Evolutionary conservation across 805 yeast species (phyloP), one percentile per base, ranked within the genome.

Genomic region (Yamadazyma paraphyllophila): DNA sequence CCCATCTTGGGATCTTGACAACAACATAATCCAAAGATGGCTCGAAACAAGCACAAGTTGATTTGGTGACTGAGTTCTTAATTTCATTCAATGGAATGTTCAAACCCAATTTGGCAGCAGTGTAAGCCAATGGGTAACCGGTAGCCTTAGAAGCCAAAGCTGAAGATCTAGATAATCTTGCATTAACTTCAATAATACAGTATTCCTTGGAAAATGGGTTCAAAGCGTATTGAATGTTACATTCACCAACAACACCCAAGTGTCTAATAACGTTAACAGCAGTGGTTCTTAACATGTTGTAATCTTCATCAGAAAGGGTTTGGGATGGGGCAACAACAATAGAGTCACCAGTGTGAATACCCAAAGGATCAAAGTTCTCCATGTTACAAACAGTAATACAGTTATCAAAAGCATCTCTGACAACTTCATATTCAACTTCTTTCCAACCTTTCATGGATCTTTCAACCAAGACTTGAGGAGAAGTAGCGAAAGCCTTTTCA

Each of bases 321-420:
- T 92, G 99, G 36, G 97, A 90, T 41, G 99, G 99, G 45, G 99
- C 99, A 62, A 94, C 97, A 41, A 92, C 99, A 59, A 92, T 94
- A 35, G 99, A 94, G 68, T 92, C 99, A 74, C 99, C 99, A 46
- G 99, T 92, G 73, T 92, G 99, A 60, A 92, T 86, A 58, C 99
- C 99, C 57, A 92, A 80, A 36, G 99, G 99, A 70, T 92, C 99
- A 58, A 92, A 92, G 76, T 92, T 92, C 74, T 92, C 99, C 99
- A 92, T 92, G 71, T 92, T 92, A 78, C 99, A 92, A 44, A 92
- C 99, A 36, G 99, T 92, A 65, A 92, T 92, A 79, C 99, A 92
- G 80, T 92, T 92, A 56, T 85, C 97, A 46, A 86, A 94, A 53
- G 94, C 80, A 74, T 92, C 99, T 65, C 99, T 85, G 46, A 92